Conservation (phyloP, 2,329 filamentous ascomycete species). For the Fusarium sterilihyphosum region DNA sequence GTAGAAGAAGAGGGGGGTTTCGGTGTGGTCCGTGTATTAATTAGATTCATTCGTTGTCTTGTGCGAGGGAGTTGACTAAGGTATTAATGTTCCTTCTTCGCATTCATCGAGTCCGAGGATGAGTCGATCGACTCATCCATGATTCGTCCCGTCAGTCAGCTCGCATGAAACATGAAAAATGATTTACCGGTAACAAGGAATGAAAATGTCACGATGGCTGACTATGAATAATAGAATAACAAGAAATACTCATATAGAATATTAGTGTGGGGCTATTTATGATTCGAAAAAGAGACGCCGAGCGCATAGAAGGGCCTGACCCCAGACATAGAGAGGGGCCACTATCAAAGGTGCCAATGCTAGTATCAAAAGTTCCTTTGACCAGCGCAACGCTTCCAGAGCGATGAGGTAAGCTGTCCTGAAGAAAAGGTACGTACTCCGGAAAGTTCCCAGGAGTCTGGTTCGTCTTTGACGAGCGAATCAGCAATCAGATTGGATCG, state of each 20-base stretch:
- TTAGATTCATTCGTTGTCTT: not conserved
- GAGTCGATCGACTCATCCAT: not conserved
- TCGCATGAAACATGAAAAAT: not conserved
- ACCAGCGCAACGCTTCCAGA: not conserved
- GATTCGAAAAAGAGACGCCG: constrained; percentile 18
- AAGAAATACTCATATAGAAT: not conserved
- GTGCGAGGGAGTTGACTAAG: not conserved
- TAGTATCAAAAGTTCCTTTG: constrained; percentile 43
- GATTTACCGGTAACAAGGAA: not conserved
- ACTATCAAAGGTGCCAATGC: constrained; percentile 45
- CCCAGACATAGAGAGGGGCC: constrained; percentile 33
- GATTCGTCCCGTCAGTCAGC: not conserved
- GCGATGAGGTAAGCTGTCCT: constrained; percentile 22
- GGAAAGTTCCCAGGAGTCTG: constrained; percentile 22
- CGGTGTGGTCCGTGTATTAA: not conserved
- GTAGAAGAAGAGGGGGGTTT: not conserved
- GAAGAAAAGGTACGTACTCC: constrained; percentile 11
- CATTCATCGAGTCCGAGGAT: not conserved
- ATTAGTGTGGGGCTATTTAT: constrained; percentile 14
- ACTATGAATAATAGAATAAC: constrained; percentile 18
- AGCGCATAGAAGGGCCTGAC: constrained; percentile 5
- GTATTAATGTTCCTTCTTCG: not conserved
- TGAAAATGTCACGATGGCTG: not conserved
- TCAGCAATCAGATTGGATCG: constrained; percentile 4
- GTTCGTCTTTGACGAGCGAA: constrained; percentile 22